Conservation (phyloP, 2,329 filamentous ascomycete genomes). For the Colletotrichum musae region DNA sequence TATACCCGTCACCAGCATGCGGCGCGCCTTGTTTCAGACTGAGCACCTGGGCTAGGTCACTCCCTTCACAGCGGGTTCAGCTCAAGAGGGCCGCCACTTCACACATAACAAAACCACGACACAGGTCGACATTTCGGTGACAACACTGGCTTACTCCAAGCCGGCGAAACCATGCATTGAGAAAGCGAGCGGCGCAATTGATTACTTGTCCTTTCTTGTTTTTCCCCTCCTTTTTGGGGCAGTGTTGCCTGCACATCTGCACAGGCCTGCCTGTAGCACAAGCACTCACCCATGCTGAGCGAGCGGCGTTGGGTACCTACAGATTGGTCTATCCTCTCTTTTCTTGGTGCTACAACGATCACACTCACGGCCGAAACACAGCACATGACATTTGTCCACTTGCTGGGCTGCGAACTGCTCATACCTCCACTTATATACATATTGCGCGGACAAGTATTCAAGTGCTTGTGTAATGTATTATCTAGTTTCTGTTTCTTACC, state of each 20-base stretch:
- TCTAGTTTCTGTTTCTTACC: slow-evolving; percentile 16
- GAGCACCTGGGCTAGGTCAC: slow-evolving; percentile 27
- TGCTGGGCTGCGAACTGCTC: slow-evolving; percentile 25
- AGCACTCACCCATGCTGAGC: no score
- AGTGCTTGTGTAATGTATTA: slow-evolving; percentile 36
- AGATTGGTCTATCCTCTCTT: not conserved
- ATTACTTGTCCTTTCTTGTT: not conserved
- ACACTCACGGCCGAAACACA: slow-evolving; percentile 28
- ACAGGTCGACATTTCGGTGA: slow-evolving; percentile 15
- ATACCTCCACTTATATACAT: slow-evolving; percentile 32
- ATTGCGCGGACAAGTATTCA: slow-evolving; percentile 23
- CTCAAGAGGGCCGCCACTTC: not conserved
- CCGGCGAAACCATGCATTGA: slow-evolving; percentile 29
- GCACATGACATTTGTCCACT: slow-evolving; percentile 30
- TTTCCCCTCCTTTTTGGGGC: slow-evolving; percentile 2
- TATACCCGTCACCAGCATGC: slow-evolving; percentile 35
- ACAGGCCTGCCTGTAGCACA: no score
- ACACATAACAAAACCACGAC: not conserved
- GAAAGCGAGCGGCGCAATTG: slow-evolving; percentile 28
- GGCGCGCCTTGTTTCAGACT: slow-evolving; percentile 37
- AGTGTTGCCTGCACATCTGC: slow-evolving; percentile 12
- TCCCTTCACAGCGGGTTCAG: slow-evolving; percentile 15
- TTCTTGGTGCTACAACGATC: slow-evolving; percentile 10
- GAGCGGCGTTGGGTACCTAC: not conserved
- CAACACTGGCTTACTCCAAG: slow-evolving; percentile 1